phyloP scores from a whole-genome alignment of 2,329 filamentous ascomycete genomes.

The Podosphaera leucotricha region DNA sequence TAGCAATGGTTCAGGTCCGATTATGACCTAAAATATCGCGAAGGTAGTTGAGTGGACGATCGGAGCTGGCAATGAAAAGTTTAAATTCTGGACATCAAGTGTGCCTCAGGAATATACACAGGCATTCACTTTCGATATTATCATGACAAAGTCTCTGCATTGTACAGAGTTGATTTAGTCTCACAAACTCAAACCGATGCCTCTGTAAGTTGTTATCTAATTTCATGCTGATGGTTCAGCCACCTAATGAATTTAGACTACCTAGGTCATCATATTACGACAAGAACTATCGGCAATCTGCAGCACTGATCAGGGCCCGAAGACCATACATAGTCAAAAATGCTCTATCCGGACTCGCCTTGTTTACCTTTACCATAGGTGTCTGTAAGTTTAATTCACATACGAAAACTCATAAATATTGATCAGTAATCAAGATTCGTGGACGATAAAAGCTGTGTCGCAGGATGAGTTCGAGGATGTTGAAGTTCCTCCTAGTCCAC shows the following conservation, averaged over 20 bases:
- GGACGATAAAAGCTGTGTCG: conserved; percentile 62
- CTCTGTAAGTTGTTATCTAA: conserved; percentile 8
- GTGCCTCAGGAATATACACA: too few species aligned
- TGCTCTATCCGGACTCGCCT: conserved; percentile 50
- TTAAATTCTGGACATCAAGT: too few species aligned
- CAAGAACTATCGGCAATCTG: conserved; percentile 59
- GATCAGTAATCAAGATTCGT: conserved; percentile 27
- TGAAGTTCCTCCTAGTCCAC: conserved; percentile 44
- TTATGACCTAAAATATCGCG: too few species aligned
- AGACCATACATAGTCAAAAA: conserved; percentile 87
- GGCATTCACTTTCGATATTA: too few species aligned
- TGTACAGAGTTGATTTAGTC: too few species aligned
- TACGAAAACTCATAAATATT: background rate
- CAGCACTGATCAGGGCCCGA: conserved; percentile 74
- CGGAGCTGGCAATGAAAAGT: too few species aligned
- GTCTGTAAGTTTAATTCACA: conserved; percentile 47
- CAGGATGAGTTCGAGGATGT: conserved; percentile 97
- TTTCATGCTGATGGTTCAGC: background rate
- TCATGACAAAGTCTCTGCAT: too few species aligned
- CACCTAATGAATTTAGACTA: conserved; percentile 20
- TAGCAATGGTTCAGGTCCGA: too few species aligned
- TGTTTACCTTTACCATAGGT: conserved; percentile 52
- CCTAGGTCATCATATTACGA: conserved; percentile 77
- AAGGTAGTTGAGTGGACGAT: too few species aligned
- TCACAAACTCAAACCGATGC: too few species aligned